phyloP scores from a whole-genome alignment of 2,329 filamentous ascomycete genomes.

The Colletotrichum brevisporum region DNA sequence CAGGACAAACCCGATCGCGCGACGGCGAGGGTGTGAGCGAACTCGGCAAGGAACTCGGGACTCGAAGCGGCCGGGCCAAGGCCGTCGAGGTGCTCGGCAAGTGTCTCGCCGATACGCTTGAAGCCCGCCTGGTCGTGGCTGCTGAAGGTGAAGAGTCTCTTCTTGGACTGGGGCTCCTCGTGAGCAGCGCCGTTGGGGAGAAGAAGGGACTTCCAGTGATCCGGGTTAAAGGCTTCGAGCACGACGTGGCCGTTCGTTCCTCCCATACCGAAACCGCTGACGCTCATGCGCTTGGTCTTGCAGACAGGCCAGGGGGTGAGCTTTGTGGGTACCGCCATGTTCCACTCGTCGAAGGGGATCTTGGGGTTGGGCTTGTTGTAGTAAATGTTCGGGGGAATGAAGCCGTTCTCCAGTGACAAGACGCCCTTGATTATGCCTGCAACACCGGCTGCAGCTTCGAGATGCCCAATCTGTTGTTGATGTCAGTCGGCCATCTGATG shows the following conservation, averaged over 20 bases:
- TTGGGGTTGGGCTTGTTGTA: conserved; percentile 16
- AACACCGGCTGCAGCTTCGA: conserved; percentile 15
- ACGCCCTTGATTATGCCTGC: conserved; percentile 23
- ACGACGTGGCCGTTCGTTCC: conserved; percentile 37
- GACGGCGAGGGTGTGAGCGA: conserved; percentile 7
- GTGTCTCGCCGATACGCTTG: not conserved
- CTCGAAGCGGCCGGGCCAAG: not conserved
- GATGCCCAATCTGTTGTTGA: conserved; percentile 11
- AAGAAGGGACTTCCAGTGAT: too few species aligned
- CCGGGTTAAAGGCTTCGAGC: conserved; percentile 19
- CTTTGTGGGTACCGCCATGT: not conserved
- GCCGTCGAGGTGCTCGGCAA: not conserved
- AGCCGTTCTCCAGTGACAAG: conserved; percentile 14
- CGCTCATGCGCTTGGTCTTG: conserved; percentile 10
- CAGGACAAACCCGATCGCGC: conserved; percentile 13
- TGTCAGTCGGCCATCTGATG: too few species aligned
- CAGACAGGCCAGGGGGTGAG: conserved; percentile 16
- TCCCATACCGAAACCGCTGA: conserved; percentile 35
- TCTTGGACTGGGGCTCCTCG: not conserved
- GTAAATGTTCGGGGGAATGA: conserved; percentile 18
- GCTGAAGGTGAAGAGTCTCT: conserved; percentile 25
- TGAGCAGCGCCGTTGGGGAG: too few species aligned
- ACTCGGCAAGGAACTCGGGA: conserved; percentile 13
- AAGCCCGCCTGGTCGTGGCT: conserved; percentile 24
- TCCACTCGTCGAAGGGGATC: conserved; percentile 2